Conservation (phyloP, 2,329 filamentous ascomycete species). For the Colletotrichum cordylinicola region DNA sequence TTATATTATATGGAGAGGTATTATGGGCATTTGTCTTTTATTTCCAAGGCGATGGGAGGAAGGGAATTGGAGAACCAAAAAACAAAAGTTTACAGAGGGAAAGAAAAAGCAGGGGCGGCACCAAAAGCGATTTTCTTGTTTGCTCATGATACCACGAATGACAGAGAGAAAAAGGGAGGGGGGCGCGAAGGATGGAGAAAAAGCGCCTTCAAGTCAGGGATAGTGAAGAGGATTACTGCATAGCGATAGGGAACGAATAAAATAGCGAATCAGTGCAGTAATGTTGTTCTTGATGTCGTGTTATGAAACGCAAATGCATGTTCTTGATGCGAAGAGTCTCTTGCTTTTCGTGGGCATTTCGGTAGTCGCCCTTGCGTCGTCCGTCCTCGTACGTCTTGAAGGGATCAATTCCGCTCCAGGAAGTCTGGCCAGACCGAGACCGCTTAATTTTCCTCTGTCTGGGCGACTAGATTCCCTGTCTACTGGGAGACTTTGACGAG, state of each 20-base stretch:
- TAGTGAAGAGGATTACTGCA: not conserved
- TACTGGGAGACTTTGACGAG: no score
- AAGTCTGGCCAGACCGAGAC: not conserved
- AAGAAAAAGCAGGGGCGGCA: slow-evolving; percentile 2
- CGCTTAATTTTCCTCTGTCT: no score
- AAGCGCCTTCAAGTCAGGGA: not conserved
- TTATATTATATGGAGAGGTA: not conserved
- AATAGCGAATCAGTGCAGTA: not conserved
- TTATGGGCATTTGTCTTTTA: not conserved
- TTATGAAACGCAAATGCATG: not conserved
- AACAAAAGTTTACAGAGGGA: not conserved
- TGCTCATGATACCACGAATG: slow-evolving; percentile 21
- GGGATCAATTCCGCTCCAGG: not conserved
- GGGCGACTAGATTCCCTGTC: no score
- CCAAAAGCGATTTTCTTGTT: slow-evolving; percentile 19
- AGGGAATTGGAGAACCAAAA: not conserved
- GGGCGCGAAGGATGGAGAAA: not conserved
- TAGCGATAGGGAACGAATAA: not conserved
- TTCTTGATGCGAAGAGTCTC: not conserved
- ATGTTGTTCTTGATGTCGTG: not conserved
- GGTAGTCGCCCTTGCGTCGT: not conserved
- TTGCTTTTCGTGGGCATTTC: not conserved
- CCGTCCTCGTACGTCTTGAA: not conserved
- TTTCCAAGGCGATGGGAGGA: not conserved
- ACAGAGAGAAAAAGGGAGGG: not conserved